phyloP scores from a whole-genome alignment of 768 basidiomycete genomes.

The Tulasnella sp. region DNA sequence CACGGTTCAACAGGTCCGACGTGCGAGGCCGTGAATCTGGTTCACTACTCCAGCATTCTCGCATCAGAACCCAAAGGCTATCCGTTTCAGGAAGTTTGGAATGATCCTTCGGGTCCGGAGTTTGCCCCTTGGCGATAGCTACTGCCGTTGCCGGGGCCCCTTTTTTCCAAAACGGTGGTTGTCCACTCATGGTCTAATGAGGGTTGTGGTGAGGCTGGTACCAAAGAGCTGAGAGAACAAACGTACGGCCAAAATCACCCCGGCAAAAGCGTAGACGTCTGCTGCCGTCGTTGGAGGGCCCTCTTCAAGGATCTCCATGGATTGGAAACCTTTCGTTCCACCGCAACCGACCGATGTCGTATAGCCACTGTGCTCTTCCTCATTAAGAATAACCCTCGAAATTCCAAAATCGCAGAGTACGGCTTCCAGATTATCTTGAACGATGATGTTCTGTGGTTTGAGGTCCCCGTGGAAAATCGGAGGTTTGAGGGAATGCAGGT shows the following conservation, averaged over 20 bases:
- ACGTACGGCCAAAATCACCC: slow-evolving; percentile 9
- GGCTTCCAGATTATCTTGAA: background rate
- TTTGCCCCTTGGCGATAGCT: too few species aligned
- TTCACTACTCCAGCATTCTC: too few species aligned
- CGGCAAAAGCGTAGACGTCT: slow-evolving; percentile 19
- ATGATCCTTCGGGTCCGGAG: too few species aligned
- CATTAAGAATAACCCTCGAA: background rate
- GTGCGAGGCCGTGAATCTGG: background rate
- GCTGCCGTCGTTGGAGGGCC: background rate
- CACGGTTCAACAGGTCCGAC: background rate
- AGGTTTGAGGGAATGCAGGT: background rate
- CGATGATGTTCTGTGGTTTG: background rate
- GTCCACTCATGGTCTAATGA: slow-evolving; percentile 2
- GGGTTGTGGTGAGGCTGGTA: background rate
- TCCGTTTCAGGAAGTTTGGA: too few species aligned
- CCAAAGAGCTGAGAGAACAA: too few species aligned
- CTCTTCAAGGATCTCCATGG: background rate
- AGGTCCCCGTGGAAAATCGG: slow-evolving; percentile 6
- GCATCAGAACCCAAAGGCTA: too few species aligned
- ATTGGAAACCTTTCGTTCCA: background rate
- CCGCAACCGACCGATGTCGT: background rate
- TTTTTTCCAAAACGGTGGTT: slow-evolving; percentile 12
- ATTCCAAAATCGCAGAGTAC: background rate
- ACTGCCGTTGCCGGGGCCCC: too few species aligned
- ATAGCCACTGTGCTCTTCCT: background rate